Evolutionary conservation across 176 grass and related monocot genomes (phyloP), one percentile per base, ranked within the genome.

Genomic region (Cenchrus purpureus): DNA sequence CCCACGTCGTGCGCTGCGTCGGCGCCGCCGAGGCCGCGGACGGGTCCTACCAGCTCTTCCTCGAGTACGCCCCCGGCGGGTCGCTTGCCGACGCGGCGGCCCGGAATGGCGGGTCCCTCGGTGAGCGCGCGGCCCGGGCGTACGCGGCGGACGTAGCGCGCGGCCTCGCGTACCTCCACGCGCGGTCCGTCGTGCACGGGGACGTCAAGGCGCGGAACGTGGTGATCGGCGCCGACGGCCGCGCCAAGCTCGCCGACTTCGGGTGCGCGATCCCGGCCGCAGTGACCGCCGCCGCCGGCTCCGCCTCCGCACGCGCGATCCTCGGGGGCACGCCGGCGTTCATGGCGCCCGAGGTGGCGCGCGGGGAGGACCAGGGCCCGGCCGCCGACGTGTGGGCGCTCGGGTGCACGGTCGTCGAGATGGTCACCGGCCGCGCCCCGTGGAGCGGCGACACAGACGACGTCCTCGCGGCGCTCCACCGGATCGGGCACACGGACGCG

Each of bases 291-390:
- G 37, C 37, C 2, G 37, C 3, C 37, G 37, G 37, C 37, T 34
- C 34, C 34, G n/a, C 62, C 59, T 8, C n/a, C 10, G 29, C 5
- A 79, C 73, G 37, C 45, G 10, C 49, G 49, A 76, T 93, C 25
- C 25, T 25, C 73, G 85, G 91, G 4, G 97, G 97, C 51, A 99
- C 93, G 58, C 93, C 91, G n/a, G 85, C 92, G 84, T 99, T 95
- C 87, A 95, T 98, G 96, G 96, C 96, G 22, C 96, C 96, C 2
- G 96, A 98, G 76, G 93, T 94, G 13, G 93, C 91, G 0, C 84
- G 97, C 12, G 97, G 91, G 6, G 93, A 99, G 65, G 91, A 84
- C 42, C 91, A 96, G 86, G 86, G 93, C 31, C 85, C 76, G 7
- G 64, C 83, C 0, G 95, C 93, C 51, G 93, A 98, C 65, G 85